phyloP scores from a whole-genome alignment of 176 grass and related monocot genomes.

The Carex cristatella region DNA sequence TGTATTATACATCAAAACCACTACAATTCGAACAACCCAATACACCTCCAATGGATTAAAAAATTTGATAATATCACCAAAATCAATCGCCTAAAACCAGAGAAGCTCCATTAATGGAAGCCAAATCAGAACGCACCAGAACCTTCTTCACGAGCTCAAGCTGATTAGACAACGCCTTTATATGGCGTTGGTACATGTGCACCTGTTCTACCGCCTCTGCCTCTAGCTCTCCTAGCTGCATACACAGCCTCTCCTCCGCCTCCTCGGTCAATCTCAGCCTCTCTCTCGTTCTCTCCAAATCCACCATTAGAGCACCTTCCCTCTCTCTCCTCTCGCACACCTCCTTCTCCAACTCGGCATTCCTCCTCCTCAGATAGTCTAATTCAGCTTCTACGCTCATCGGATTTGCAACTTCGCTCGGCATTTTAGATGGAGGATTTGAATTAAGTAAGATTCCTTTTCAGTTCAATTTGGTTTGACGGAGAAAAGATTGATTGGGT shows the following conservation, averaged over 20 bases:
- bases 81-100: conserved; percentile 1
- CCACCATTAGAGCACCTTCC: conserved; percentile 49
- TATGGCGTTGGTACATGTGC: conserved; percentile 37
- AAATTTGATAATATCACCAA: neutral
- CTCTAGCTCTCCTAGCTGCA: conserved; percentile 74
- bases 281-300: conserved; percentile 54
- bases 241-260: conserved; percentile 69
- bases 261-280: conserved; percentile 51
- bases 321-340: conserved; percentile 38
- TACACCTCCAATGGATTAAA: neutral
- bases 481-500: neutral
- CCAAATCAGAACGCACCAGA: conserved; percentile 5
- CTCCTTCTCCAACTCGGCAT: conserved; percentile 55
- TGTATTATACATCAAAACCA: neutral
- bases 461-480: neutral
- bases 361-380: conserved; percentile 41
- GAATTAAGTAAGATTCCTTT: neutral
- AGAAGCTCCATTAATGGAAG: neutral
- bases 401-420: neutral
- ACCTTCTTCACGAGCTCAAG: conserved; percentile 41
- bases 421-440: neutral
- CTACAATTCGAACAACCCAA: neutral
- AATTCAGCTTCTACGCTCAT: conserved; percentile 23
- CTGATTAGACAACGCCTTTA: conserved; percentile 45
- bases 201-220: conserved; percentile 56